These are phyloP conservation scores for Candida germanica DNA, from an alignment of 805 yeast genomes.

Conservation along the genomic window DNA sequence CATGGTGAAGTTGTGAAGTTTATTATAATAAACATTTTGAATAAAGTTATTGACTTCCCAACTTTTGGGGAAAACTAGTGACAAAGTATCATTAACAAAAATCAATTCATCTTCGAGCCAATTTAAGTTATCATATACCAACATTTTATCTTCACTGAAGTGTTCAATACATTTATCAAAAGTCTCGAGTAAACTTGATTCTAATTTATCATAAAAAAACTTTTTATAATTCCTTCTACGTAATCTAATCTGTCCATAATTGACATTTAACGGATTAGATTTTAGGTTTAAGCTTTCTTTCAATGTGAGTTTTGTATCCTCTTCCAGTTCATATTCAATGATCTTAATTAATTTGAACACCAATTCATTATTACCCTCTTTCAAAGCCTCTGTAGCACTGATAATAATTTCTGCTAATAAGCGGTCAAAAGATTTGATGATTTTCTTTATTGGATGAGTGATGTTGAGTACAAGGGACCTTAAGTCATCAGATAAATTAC, in stretches of 20 bases:
- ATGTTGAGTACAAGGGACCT: slow-evolving; percentile 62
- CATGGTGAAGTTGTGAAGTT: slow-evolving; percentile 61
- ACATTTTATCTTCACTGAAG: slow-evolving; percentile 48
- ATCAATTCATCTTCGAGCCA: slow-evolving; percentile 83
- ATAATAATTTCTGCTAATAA: slow-evolving; percentile 64
- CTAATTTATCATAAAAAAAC: slow-evolving; percentile 57
- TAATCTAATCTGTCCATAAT: slow-evolving; percentile 30
- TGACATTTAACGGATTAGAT: slow-evolving; percentile 14
- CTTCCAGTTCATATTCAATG: slow-evolving; percentile 74
- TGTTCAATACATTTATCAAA: slow-evolving; percentile 63
- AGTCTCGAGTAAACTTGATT: slow-evolving; percentile 59
- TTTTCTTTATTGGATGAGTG: slow-evolving; percentile 44
- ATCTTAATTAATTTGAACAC: slow-evolving; percentile 72
- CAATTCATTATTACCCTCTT: slow-evolving; percentile 63
- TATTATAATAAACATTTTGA: slow-evolving; percentile 63
- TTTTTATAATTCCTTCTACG: slow-evolving; percentile 57
- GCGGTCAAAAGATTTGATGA: slow-evolving; percentile 59
- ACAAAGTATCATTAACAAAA: slow-evolving; percentile 58
- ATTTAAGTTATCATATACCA: slow-evolving; percentile 64
- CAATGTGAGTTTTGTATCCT: slow-evolving; percentile 56
- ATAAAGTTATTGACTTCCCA: slow-evolving; percentile 72
- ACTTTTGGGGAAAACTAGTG: slow-evolving; percentile 58
- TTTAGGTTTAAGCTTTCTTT: slow-evolving; percentile 28
- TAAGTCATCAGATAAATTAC: slow-evolving; percentile 54
- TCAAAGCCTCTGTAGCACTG: slow-evolving; percentile 68